These are phyloP conservation scores for Polyporus arcularius DNA, from an alignment of 768 basidiomycete species.

Conservation along the genomic window DNA sequence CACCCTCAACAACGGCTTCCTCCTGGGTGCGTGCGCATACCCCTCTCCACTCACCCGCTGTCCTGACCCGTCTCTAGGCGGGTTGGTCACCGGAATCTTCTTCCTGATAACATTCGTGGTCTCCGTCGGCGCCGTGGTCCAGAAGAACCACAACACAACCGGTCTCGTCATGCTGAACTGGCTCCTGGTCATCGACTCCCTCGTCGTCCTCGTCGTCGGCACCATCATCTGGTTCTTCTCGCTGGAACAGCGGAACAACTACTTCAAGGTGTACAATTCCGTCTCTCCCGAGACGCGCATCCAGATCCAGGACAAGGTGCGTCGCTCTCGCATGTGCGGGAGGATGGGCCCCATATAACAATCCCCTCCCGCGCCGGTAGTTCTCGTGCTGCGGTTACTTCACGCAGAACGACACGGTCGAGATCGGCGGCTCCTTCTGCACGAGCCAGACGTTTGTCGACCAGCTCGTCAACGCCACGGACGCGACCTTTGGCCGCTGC, in stretches of 20 bases:
- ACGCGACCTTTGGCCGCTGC: conserved; percentile 52
- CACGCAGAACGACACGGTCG: conserved; percentile 50
- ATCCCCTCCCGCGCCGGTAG: conserved; percentile 38
- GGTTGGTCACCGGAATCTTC: conserved; percentile 64
- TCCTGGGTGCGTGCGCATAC: conserved; percentile 51
- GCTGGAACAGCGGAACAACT: conserved; percentile 68
- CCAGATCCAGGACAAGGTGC: conserved; percentile 72
- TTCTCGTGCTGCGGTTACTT: conserved; percentile 88
- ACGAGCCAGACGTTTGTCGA: conserved; percentile 36
- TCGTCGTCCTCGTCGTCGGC: conserved; percentile 64
- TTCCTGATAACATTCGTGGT: conserved; percentile 68
- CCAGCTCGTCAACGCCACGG: conserved; percentile 42
- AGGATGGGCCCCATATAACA: background rate
- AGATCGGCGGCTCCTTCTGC: conserved; percentile 59
- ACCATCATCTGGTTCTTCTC: conserved; percentile 83
- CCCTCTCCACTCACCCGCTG: background rate
- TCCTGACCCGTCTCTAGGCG: conserved; percentile 48
- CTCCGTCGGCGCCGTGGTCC: conserved; percentile 71
- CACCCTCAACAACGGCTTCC: conserved; percentile 57
- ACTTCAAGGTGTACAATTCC: conserved; percentile 55
- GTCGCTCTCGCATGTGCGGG: conserved; percentile 14
- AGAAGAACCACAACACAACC: conserved; percentile 65
- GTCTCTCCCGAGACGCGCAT: conserved; percentile 49
- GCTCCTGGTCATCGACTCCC: conserved; percentile 61
- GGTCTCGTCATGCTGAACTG: conserved; percentile 81